Conservation (phyloP, 352 stramenopile genomes). For the Globisporangium irregulare region DNA sequence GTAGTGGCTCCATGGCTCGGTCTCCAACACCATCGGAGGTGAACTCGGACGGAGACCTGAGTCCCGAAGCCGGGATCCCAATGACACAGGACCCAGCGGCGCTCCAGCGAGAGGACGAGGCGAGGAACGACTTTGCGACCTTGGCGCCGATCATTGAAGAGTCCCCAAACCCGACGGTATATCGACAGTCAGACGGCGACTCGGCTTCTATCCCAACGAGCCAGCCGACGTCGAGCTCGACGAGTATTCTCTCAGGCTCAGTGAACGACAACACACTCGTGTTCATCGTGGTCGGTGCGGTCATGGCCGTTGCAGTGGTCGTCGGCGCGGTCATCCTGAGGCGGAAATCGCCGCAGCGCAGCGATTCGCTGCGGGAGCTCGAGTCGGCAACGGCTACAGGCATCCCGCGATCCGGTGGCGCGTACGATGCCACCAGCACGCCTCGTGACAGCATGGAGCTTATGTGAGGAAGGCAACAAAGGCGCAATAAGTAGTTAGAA, state of each 20-base stretch:
- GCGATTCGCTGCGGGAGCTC: constrained; percentile 13
- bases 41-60: not conserved
- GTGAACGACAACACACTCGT: constrained; percentile 19
- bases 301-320: constrained; percentile 7
- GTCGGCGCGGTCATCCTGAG: constrained; percentile 19
- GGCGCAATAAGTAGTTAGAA: not conserved
- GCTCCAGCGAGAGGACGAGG: constrained; percentile 6
- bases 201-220: not conserved
- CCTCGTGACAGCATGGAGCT: constrained; percentile 6
- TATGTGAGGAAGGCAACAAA: not conserved
- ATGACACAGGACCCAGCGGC: not conserved
- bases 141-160: constrained; percentile 16
- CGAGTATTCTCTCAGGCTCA: not conserved
- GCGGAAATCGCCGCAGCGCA: constrained; percentile 4
- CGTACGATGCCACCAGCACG: constrained; percentile 9
- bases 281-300: constrained; percentile 18
- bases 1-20: not conserved
- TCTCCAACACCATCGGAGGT: not conserved
- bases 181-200: not conserved
- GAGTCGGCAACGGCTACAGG: constrained; percentile 26
- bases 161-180: constrained; percentile 6
- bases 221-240: constrained; percentile 15
- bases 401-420: not conserved
- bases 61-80: not conserved
- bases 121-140: constrained; percentile 21